Evolutionary conservation across 1,284 basidiomycete species (phyloP), one percentile per base, ranked within the genome.

Genomic region (Porogramme epimiltina): DNA sequence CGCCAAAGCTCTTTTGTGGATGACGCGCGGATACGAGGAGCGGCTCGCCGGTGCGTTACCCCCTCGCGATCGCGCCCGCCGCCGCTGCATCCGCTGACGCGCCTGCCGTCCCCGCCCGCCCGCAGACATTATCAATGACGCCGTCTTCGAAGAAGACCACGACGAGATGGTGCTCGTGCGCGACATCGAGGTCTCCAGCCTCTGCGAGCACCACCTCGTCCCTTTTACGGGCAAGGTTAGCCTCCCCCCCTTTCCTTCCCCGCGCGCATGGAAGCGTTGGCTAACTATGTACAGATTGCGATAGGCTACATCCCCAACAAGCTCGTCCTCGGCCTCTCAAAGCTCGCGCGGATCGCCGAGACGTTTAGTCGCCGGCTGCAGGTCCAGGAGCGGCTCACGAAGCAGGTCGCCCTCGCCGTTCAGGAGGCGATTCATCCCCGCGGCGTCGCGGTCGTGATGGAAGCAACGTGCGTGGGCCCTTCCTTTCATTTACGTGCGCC

Each of bases 141-240:
- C 97, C 46, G 87, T 99, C 37, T 99, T 99, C 69, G 91, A 95
- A 47, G 97, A 99, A 73, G 94, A 99, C 72, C 97, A 99, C 75
- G 97, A 99, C 66, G 97, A 99, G 72, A 97, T 99, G 95, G 96
- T 99, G 48, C 87, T 99, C 58, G 97, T 99, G 44, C 85, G 92
- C 55, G 95, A 99, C 69, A 99, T 99, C 64, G 93, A 98, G 69
- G 89, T 99, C 56, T 98, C 94, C 51, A 95, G 93, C 65, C 75
- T 99, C 47, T 99, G 97, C 74, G 97, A 99, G 76, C 97, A 99
- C 68, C 97, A 99, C 73, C 81, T 99, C 60, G 96, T 99, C 26
- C 97, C 97, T 1, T 99, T 99, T 75, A 95, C 89, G 24, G 97
- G 97, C 64, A 98, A 98, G 78, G 95, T 95, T 62, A 58, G 84